Base-by-base conservation (phyloP, 495 filamentous ascomycete species). In the Massariosphaeria phaeospora region DNA sequence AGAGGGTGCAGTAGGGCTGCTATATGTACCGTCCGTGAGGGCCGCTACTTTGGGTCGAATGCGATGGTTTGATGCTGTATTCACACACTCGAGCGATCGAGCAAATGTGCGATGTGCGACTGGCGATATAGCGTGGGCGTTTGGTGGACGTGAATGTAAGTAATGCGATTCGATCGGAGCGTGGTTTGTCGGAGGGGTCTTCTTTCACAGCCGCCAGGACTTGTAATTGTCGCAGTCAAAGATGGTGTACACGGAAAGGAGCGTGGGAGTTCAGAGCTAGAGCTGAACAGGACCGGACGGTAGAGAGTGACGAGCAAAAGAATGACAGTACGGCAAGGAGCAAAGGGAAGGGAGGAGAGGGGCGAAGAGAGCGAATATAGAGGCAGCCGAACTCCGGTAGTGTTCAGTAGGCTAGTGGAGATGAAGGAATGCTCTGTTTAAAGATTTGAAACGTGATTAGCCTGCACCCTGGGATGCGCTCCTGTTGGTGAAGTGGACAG, bases 381-480 rank as follows among this genome's bases (percentile, higher is more conserved):
- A n/a, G 33, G 47, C 38, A 48, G 34, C 38, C 47, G 31, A 13
- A 18, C 48, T 39, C 46, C 36, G 29, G 54, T 49, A 29, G 31
- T 58, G 52, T 47, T 40, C 30, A 48, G 54, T 39, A 26, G n/a
- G n/a, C n/a, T n/a, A n/a, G n/a, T n/a, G n/a, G 55, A 58, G 39
- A 58, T 58, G 55, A 58, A 58, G 55, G 55, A 58, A 58, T 52
- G 55, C 55, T 49, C 24, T 45, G 47, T 52, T 52, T 39, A 46
- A 58, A 58, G 48, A 52, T 35, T 41, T 58, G 55, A 58, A 58
- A 58, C 55, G 31, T 2, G 48, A 52, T 58, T 46, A 48, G 29
- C 40, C 55, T 29, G 6, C 42, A 18, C 8, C 18, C 52, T 23
- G 15, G 26, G 52, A 20, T 26, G 17, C 26, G 17, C 43, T 42